These are phyloP conservation scores for Aspergillus novofumigatus DNA, from an alignment of 2,329 filamentous ascomycete genomes.

Conservation along the genomic window DNA sequence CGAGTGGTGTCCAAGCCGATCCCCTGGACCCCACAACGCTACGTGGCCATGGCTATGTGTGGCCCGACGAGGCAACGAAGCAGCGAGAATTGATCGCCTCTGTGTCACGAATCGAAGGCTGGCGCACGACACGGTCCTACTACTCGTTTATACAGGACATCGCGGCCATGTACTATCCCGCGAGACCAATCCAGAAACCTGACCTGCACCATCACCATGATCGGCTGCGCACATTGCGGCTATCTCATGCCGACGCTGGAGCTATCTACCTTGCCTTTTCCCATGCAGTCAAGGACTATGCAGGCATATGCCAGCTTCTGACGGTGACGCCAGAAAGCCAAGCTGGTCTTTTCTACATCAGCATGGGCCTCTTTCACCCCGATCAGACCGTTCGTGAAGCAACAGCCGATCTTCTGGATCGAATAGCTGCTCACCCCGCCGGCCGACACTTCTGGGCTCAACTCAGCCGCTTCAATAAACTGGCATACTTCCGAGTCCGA, in stretches of 20 bases:
- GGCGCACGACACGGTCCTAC: constrained; percentile 92
- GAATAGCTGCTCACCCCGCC: constrained; percentile 80
- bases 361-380: constrained; percentile 87
- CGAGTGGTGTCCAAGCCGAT: constrained; percentile 36
- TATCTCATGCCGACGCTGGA: constrained; percentile 69
- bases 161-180: constrained; percentile 36
- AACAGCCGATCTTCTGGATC: constrained; percentile 74
- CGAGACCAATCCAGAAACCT: constrained; percentile 37
- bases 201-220: constrained; percentile 93
- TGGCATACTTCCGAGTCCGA: constrained; percentile 76
- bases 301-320: constrained; percentile 79
- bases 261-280: constrained; percentile 82
- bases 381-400: constrained; percentile 72
- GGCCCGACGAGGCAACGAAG: constrained; percentile 77
- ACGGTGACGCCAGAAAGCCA: constrained; percentile 80
- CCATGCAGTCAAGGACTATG: constrained; percentile 71
- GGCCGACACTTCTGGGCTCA: constrained; percentile 89
- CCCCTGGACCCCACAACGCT: constrained; percentile 49
- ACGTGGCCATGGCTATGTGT: constrained; percentile 89
- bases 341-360: constrained; percentile 85
- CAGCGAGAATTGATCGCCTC: constrained; percentile 86
- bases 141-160: constrained; percentile 84
- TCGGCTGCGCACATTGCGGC: constrained; percentile 74
- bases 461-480: constrained; percentile 80
- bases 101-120: constrained; percentile 89